These are phyloP conservation scores for Talaromyces pinophilus DNA, from an alignment of 2,329 filamentous ascomycete genomes.

Conservation along the genomic window DNA sequence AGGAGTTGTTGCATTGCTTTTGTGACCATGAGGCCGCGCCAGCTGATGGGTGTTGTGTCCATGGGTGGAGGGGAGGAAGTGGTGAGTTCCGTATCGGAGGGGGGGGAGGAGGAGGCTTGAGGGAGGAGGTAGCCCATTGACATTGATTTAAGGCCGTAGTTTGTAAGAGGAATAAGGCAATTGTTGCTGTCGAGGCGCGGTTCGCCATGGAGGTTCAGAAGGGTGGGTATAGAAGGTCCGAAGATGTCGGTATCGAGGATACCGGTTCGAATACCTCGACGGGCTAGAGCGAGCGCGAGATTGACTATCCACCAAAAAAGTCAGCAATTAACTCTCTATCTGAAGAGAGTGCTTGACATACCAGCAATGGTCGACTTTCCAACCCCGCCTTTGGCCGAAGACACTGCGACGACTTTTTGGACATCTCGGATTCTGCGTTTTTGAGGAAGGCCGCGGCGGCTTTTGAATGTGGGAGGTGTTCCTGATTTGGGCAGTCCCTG, in stretches of 20 bases:
- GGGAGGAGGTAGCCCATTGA: slow-evolving; percentile 91
- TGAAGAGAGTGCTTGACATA: slow-evolving; percentile 39
- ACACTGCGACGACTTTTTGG: slow-evolving; percentile 90
- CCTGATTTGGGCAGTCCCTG: slow-evolving; percentile 84
- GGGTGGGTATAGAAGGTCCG: slow-evolving; percentile 87
- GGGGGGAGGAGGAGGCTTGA: slow-evolving; percentile 48
- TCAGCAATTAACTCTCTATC: neutral
- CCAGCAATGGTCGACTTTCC: slow-evolving; percentile 93
- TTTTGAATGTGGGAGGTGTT: slow-evolving; percentile 65
- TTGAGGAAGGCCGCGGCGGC: slow-evolving; percentile 77
- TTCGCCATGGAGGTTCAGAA: slow-evolving; percentile 79
- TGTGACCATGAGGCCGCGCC: slow-evolving; percentile 96
- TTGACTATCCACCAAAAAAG: slow-evolving; percentile 56
- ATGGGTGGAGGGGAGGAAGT: slow-evolving; percentile 38
- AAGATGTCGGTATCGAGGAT: slow-evolving; percentile 97
- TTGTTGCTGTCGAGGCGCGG: slow-evolving; percentile 72
- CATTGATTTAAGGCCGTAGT: slow-evolving; percentile 97
- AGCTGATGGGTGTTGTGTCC: slow-evolving; percentile 74
- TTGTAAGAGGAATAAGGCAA: slow-evolving; percentile 79
- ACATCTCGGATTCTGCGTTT: slow-evolving; percentile 80
- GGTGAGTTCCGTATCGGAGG: slow-evolving; percentile 26
- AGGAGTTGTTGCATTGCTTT: slow-evolving; percentile 94
- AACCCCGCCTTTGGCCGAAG: slow-evolving; percentile 96
- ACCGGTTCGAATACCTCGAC: slow-evolving; percentile 76
- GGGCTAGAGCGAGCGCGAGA: slow-evolving; percentile 81